These are phyloP conservation scores for Usnea hakonensis DNA, from an alignment of 495 filamentous ascomycete genomes.

Conservation along the genomic window DNA sequence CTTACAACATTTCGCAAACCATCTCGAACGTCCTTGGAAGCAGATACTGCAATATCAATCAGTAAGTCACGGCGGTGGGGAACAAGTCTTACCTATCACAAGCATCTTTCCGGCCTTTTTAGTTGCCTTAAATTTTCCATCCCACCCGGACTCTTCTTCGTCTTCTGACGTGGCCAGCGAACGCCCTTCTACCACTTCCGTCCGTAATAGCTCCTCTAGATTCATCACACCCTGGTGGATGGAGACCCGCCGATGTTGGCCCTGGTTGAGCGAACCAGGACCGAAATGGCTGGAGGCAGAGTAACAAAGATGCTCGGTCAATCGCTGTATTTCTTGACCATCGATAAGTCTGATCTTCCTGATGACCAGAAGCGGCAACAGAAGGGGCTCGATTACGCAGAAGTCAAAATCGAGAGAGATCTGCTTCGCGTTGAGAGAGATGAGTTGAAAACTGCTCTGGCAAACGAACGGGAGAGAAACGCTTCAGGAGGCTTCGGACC, in stretches of 20 bases:
- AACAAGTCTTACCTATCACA: constrained; percentile 8
- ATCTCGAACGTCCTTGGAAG: constrained; percentile 8
- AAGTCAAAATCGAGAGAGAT: not conserved
- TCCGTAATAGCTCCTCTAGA: constrained; percentile 1
- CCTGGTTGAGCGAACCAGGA: not conserved
- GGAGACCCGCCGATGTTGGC: constrained; percentile 6
- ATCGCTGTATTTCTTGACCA: not conserved
- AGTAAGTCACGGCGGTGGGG: not conserved
- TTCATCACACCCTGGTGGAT: not conserved
- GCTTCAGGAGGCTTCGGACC: not conserved
- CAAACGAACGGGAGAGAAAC: not conserved
- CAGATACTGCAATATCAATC: constrained; percentile 5
- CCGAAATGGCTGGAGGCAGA: not conserved
- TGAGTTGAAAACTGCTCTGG: not conserved
- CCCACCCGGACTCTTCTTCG: not conserved
- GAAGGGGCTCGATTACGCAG: not conserved
- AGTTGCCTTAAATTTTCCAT: constrained; percentile 1
- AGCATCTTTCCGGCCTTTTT: constrained; percentile 11
- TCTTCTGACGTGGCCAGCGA: not conserved
- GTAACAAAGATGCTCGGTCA: not conserved
- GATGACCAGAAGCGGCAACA: not conserved
- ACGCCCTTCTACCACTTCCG: constrained; percentile 7
- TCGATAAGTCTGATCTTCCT: not conserved
- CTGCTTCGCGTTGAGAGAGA: not conserved
- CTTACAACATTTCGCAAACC: not conserved